A percentile compares a stretch with the other conserved stretches of the same genome.
Conservation (phyloP, 176 grass and related monocot genomes). For the Alopecurus myosuroides region DNA sequence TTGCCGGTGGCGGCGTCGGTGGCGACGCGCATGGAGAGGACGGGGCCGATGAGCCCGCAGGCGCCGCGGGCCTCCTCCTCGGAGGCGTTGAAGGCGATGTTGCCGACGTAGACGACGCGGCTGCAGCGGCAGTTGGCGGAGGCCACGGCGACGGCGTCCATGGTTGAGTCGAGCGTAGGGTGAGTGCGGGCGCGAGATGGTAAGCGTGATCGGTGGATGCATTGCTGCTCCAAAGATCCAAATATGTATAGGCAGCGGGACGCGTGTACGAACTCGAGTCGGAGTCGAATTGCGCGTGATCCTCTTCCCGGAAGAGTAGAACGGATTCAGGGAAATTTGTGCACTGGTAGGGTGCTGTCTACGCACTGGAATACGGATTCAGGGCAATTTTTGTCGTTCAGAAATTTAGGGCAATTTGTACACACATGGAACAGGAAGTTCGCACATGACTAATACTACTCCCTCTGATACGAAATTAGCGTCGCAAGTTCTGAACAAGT, state of each 20-base stretch:
- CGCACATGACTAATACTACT: too few relatives aligned
- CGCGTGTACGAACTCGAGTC: neutral
- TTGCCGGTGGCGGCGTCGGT: conserved; percentile 21
- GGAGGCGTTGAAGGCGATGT: conserved; percentile 20
- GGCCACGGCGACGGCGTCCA: neutral
- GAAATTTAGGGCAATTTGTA: too few relatives aligned
- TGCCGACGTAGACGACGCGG: conserved; percentile 20
- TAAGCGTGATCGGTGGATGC: neutral
- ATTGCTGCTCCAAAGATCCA: neutral
- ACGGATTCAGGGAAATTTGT: too few relatives aligned
- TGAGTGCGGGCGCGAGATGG: neutral
- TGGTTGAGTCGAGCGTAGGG: neutral
- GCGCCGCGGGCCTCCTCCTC: conserved; percentile 11
- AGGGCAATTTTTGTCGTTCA: too few relatives aligned
- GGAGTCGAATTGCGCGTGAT: neutral
- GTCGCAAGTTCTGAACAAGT: too few relatives aligned
- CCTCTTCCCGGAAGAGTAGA: neutral
- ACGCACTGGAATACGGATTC: too few relatives aligned
- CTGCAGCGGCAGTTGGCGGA: conserved; percentile 20
- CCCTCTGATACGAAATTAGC: too few relatives aligned
- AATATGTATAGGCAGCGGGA: neutral
- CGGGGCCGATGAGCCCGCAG: conserved; percentile 14
- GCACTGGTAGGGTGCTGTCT: too few relatives aligned
- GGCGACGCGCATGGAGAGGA: conserved; percentile 23
- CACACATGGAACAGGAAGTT: too few relatives aligned